Percentiles rank a stretch among this genome's conserved stretches.
These are phyloP conservation scores for Aspergillus spinulosporus DNA, from an alignment of 2,329 filamentous ascomycete species.

Conservation along the genomic window DNA sequence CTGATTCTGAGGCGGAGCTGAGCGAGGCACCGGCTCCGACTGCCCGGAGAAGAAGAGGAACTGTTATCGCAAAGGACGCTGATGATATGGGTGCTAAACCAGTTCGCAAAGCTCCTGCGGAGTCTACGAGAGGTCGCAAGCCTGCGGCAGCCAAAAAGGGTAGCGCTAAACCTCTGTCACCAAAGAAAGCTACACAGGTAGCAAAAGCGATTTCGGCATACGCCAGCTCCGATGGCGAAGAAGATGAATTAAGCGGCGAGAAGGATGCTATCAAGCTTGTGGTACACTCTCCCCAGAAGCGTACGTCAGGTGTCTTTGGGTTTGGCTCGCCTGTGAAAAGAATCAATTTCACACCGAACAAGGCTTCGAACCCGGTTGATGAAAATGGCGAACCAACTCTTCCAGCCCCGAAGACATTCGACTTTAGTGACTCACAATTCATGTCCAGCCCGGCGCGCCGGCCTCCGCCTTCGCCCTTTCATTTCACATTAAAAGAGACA, in stretches of 20 bases:
- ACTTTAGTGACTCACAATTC: conserved; percentile 36
- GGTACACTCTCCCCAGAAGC: conserved; percentile 38
- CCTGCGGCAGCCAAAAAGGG: conserved; percentile 35
- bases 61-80: conserved; percentile 28
- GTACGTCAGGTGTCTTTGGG: conserved; percentile 28
- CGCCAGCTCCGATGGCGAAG: conserved; percentile 42
- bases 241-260: conserved; percentile 44
- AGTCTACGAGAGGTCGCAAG: conserved; percentile 32
- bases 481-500: conserved; percentile 44
- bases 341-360: conserved; percentile 33
- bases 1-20: conserved; percentile 44
- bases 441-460: conserved; percentile 48
- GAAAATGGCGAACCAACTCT: conserved; percentile 37
- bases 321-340: conserved; percentile 37
- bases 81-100: conserved; percentile 48
- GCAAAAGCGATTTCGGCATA: conserved; percentile 42
- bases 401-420: conserved; percentile 29
- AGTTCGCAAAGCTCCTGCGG: conserved; percentile 43
- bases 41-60: conserved; percentile 27
- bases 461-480: conserved; percentile 47
- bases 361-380: conserved; percentile 29
- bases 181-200: conserved; percentile 51
- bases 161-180: conserved; percentile 44
- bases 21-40: conserved; percentile 27
- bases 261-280: conserved; percentile 38